phyloP scores from a whole-genome alignment of 345 rosid species.

The Bruguiera sexangula region DNA sequence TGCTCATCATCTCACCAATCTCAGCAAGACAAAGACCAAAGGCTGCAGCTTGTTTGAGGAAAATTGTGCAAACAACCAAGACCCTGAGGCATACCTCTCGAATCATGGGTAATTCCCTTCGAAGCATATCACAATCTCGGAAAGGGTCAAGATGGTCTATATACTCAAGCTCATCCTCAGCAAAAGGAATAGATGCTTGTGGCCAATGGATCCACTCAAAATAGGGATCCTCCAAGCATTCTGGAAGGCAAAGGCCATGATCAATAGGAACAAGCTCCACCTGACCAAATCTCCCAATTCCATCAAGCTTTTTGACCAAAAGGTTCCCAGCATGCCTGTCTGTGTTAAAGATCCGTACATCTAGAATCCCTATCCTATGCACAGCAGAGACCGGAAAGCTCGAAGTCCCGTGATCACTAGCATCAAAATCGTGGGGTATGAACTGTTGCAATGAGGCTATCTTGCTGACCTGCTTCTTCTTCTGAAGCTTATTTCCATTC shows the following conservation, averaged over 20 bases:
- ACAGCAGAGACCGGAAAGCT: constrained; percentile 42
- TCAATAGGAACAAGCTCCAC: constrained; percentile 45
- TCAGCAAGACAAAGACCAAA: constrained; percentile 41
- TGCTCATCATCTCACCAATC: constrained; percentile 49
- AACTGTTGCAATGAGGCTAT: constrained; percentile 44
- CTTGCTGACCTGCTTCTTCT: constrained; percentile 33
- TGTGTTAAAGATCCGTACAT: constrained; percentile 35
- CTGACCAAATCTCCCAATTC: constrained; percentile 29
- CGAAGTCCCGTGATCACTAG: constrained; percentile 47
- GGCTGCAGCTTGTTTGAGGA: constrained; percentile 36
- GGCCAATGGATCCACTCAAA: constrained; percentile 52
- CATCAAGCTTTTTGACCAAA: constrained; percentile 36
- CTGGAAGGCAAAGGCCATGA: constrained; percentile 50
- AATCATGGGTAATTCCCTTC: constrained; percentile 42
- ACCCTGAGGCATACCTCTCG: constrained; percentile 40
- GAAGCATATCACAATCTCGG: constrained; percentile 41
- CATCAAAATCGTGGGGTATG: constrained; percentile 49
- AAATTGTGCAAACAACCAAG: constrained; percentile 37
- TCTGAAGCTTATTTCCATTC: constrained; percentile 17
- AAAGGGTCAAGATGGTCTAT: constrained; percentile 34
- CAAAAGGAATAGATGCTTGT: constrained; percentile 48
- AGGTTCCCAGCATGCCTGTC: constrained; percentile 50
- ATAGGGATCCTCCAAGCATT: constrained; percentile 45
- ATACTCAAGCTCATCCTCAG: constrained; percentile 41
- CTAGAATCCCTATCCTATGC: constrained; percentile 42